phyloP scores from a whole-genome alignment of 192 early-diverging fungal species.

The Mortierella claussenii region DNA sequence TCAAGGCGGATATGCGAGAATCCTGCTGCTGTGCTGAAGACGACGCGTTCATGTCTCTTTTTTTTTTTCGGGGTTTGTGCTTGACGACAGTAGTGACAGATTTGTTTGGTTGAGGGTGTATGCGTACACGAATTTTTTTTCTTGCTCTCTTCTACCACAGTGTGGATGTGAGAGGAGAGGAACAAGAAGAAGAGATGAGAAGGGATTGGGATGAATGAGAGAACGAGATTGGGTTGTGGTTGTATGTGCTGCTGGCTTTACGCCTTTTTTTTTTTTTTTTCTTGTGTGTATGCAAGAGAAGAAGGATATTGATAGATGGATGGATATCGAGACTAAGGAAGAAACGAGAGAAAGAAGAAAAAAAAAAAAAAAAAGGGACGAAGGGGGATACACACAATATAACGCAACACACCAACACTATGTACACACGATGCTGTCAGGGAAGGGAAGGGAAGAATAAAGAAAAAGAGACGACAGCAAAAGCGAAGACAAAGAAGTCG shows the following conservation, averaged over 20 bases:
- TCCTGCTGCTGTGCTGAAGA: constrained; percentile 6
- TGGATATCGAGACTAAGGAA: neutral
- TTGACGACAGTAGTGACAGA: neutral
- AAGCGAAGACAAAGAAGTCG: neutral
- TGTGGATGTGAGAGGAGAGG: neutral
- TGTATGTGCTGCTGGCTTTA: too few species aligned
- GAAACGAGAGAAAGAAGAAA: constrained; percentile 1
- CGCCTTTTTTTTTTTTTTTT: too few species aligned
- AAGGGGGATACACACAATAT: too few species aligned
- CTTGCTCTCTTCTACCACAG: neutral
- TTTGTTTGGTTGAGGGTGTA: neutral
- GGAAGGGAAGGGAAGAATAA: constrained; percentile 1
- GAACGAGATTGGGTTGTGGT: too few species aligned
- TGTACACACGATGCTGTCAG: too few species aligned
- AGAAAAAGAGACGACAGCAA: neutral
- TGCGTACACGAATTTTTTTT: neutral
- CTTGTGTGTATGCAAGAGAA: too few species aligned
- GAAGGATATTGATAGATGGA: neutral
- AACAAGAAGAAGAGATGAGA: constrained; percentile 1
- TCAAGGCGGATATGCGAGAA: constrained; percentile 21
- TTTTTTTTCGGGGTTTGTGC: neutral
- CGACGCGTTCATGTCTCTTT: constrained; percentile 30
- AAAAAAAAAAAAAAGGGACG: neutral
- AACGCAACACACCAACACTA: too few species aligned
- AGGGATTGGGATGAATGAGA: neutral